phyloP scores from a whole-genome alignment of 495 filamentous ascomycete genomes.

The Trichoderma orchidacearum region DNA sequence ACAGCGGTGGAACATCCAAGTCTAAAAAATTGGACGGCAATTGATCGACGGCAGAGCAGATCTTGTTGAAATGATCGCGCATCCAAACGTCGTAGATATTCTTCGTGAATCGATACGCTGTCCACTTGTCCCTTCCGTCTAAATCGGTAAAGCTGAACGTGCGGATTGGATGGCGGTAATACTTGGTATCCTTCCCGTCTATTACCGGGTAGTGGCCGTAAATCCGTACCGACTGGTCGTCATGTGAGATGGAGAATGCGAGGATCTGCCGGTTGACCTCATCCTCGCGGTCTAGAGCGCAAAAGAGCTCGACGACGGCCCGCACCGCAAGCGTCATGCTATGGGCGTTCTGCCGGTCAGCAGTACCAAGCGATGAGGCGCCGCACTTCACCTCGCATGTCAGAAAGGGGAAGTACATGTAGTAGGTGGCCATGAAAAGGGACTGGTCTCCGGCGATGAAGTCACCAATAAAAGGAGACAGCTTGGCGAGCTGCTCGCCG shows the following conservation, averaged over 20 bases:
- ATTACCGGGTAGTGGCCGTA: constrained; percentile 21
- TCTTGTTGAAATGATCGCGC: constrained; percentile 23
- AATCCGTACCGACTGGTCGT: constrained; percentile 21
- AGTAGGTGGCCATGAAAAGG: constrained; percentile 22
- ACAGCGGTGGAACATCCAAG: not conserved
- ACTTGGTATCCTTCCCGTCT: constrained; percentile 12
- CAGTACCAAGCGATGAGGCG: not conserved
- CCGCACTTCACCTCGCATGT: constrained; percentile 16
- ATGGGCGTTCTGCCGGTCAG: not conserved
- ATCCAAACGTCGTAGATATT: constrained; percentile 28
- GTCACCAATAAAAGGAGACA: constrained; percentile 21
- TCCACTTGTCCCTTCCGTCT: constrained; percentile 8
- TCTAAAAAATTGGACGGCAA: constrained; percentile 10
- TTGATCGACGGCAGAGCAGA: constrained; percentile 27
- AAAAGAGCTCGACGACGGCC: constrained; percentile 20
- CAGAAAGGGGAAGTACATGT: constrained; percentile 29
- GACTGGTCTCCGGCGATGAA: constrained; percentile 9
- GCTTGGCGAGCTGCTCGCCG: constrained; percentile 22
- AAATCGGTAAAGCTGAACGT: not conserved
- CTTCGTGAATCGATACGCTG: constrained; percentile 13
- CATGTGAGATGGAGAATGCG: constrained; percentile 32
- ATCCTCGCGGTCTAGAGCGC: constrained; percentile 14
- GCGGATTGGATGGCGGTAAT: constrained; percentile 15
- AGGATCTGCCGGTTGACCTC: constrained; percentile 25
- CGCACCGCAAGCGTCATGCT: constrained; percentile 23